phyloP scores from a whole-genome alignment of 805 yeast genomes.

The Saccharomycopsis schoenii region DNA sequence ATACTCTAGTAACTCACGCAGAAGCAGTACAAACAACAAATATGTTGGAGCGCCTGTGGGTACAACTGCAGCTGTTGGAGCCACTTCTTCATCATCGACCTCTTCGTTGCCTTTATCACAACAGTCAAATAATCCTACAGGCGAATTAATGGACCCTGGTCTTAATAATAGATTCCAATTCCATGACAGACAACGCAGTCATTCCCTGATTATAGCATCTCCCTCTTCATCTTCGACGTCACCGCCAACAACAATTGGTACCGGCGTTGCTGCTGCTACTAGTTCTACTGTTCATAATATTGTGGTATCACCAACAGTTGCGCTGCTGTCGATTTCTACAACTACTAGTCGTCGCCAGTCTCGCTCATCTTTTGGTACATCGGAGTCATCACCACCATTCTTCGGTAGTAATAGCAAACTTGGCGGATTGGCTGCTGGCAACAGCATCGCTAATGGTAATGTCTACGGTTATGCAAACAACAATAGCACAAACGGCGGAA shows the following conservation, averaged over 20 bases:
- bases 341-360: slow-evolving; percentile 9
- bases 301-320: not conserved
- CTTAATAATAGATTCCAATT: slow-evolving; percentile 14
- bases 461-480: not conserved
- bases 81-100: not conserved
- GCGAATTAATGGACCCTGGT: slow-evolving; percentile 4
- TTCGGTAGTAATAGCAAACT: not conserved
- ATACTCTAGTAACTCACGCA: not conserved
- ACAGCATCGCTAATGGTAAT: not conserved
- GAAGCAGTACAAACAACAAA: not conserved
- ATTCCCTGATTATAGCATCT: slow-evolving; percentile 9
- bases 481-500: not conserved
- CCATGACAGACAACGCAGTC: slow-evolving; percentile 16
- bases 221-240: not conserved
- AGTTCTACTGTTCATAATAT: not conserved
- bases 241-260: not conserved
- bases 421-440: not conserved
- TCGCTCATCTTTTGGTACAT: slow-evolving; percentile 9
- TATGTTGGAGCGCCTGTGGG: not conserved
- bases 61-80: not conserved
- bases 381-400: not conserved
- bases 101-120: not conserved
- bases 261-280: not conserved
- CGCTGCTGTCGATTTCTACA: not conserved
- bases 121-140: not conserved